A percentile compares a stretch with the other conserved stretches of the same genome.
Evolutionary conservation across 164 flowering plant genomes (phyloP).

Genomic region (Santalum album): DNA sequence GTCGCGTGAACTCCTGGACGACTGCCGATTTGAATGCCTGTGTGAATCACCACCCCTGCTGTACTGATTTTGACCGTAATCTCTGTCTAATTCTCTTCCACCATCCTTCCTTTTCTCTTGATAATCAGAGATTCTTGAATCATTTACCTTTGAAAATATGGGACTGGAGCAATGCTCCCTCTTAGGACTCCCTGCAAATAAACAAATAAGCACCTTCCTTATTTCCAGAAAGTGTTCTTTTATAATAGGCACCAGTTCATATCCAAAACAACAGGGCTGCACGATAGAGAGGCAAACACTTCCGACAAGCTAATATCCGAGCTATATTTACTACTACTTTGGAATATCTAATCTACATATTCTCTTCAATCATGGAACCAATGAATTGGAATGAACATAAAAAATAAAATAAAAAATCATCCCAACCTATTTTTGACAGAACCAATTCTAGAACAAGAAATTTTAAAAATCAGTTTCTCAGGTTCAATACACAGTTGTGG

Average conservation of each 20-base stretch:
- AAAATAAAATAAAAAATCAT: too few relatives aligned
- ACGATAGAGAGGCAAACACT: not conserved
- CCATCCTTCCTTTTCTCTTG: conserved; percentile 31
- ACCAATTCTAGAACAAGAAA: too few relatives aligned
- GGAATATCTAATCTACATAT: too few relatives aligned
- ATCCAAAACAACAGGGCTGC: not conserved
- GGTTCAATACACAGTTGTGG: too few relatives aligned
- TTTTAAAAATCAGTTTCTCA: too few relatives aligned
- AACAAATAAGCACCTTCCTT: not conserved
- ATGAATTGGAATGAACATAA: too few relatives aligned
- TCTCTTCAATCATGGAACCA: too few relatives aligned
- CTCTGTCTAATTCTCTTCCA: conserved; percentile 30
- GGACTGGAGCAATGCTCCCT: conserved; percentile 37
- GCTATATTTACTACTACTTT: too few relatives aligned
- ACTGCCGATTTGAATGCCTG: conserved; percentile 40
- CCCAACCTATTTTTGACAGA: too few relatives aligned
- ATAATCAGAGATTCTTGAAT: conserved; percentile 23
- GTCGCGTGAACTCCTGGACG: conserved; percentile 39
- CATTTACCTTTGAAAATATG: conserved; percentile 23
- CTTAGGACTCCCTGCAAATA: conserved; percentile 50
- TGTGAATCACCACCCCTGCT: conserved; percentile 38
- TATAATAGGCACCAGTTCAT: not conserved
- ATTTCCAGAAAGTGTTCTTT: not conserved
- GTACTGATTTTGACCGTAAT: conserved; percentile 30
- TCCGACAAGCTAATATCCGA: too few relatives aligned